A percentile compares a stretch with the other conserved stretches of the same genome.
Evolutionary conservation across 345 rosid species (phyloP).

Genomic region (Eucalyptus pauciflora): DNA sequence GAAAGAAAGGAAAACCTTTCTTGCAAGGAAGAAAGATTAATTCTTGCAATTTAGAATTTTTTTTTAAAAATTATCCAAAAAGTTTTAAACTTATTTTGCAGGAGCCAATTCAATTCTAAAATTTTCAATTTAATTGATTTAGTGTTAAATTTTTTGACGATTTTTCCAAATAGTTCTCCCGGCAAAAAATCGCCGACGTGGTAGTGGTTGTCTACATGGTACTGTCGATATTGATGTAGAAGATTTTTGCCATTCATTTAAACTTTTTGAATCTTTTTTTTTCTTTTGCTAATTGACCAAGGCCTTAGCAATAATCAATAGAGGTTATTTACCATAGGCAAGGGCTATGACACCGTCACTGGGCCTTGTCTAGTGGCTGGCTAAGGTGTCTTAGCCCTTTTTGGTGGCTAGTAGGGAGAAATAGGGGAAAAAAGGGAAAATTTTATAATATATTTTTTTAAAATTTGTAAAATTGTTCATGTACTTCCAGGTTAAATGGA

Average conservation of each 20-base stretch:
- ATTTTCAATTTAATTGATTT: not conserved
- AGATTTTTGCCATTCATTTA: too few relatives aligned
- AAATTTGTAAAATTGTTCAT: not conserved
- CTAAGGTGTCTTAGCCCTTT: not conserved
- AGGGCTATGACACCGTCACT: not conserved
- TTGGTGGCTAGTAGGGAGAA: not conserved
- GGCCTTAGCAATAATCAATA: not conserved
- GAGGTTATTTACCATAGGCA: not conserved
- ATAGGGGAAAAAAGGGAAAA: too few relatives aligned
- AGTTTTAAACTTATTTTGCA: not conserved
- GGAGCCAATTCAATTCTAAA: not conserved
- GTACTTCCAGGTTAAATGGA: not conserved
- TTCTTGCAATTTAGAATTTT: not conserved
- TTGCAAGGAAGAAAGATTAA: not conserved
- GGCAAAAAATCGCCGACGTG: not conserved
- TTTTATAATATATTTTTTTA: too few relatives aligned
- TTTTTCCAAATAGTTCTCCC: not conserved
- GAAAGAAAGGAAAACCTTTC: not conserved
- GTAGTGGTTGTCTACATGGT: not conserved
- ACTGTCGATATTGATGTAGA: accelerated
- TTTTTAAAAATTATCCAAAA: not conserved
- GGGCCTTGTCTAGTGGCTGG: not conserved
- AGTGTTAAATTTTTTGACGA: not conserved
- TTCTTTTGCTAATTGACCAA: too few relatives aligned
- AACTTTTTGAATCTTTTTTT: too few relatives aligned